Conservation (phyloP, 129 eudicot species). For the Centella asiatica region DNA sequence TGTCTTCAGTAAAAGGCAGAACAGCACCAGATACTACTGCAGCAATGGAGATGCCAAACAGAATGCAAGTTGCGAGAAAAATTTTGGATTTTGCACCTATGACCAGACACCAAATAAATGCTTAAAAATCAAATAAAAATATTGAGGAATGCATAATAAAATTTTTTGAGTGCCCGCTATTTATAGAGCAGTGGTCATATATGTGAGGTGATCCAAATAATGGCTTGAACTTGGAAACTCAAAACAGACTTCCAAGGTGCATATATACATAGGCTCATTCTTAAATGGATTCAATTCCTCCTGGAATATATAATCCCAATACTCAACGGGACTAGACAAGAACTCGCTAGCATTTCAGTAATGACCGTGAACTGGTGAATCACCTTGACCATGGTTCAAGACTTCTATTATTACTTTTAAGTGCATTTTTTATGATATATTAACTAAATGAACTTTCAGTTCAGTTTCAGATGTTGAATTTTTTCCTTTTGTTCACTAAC, state of each 20-base stretch:
- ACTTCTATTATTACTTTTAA: too few species aligned
- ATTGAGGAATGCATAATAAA: neutral
- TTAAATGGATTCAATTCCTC: too few species aligned
- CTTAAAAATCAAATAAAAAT: neutral
- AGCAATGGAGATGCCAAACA: slow-evolving; percentile 51
- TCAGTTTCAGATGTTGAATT: too few species aligned
- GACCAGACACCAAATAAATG: slow-evolving; percentile 10
- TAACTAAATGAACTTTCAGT: too few species aligned
- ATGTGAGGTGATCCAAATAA: neutral
- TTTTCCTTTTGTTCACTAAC: too few species aligned
- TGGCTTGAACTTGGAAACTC: neutral
- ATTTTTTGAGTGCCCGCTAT: neutral
- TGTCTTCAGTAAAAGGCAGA: slow-evolving; percentile 73
- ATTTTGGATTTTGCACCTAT: slow-evolving; percentile 66
- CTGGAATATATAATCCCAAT: neutral
- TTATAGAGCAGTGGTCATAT: neutral
- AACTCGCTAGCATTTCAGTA: neutral
- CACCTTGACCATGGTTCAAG: too few species aligned
- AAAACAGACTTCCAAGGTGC: neutral
- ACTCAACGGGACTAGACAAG: neutral
- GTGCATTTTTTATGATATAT: too few species aligned
- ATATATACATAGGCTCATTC: too few species aligned
- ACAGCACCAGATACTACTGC: slow-evolving; percentile 46
- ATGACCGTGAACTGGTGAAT: neutral
- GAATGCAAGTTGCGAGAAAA: slow-evolving; percentile 35